Base-by-base conservation (phyloP, 108 stramenopile species). In the Cylindrotheca fusiformis region DNA sequence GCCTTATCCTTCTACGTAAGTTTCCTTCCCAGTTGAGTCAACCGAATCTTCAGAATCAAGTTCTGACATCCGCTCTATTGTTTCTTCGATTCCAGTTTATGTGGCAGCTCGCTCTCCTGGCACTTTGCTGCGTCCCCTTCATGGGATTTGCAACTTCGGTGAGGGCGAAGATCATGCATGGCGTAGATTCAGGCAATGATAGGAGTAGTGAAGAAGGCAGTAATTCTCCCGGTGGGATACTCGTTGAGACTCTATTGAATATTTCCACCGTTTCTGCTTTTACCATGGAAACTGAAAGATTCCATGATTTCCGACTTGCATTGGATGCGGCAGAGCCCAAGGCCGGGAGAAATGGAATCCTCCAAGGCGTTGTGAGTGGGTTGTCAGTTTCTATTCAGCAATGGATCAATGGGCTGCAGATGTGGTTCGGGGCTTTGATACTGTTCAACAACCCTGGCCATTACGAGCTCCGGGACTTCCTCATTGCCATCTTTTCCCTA, bases 181-280 rank as follows among this genome's bases (percentile, higher is more conserved):
- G 36, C 6, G 36, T 10, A 14, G 36, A 41, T 14, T 10, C 36
- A 10, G 14, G 14, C 36, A 14, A 41, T 41, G 36, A 14, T 41
- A 14, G 14, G 26, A 44, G 50, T n/a, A n/a, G n/a, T n/a, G n/a
- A n/a, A 50, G 86, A 83, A 45, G 81, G 74, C 60, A 31, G 29
- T 23, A 67, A 76, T 28, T 74, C 66, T 50, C 86, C 90, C 29
- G 84, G 90, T 24, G 86, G 79, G 32, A 84, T 91, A 28, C 56
- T 83, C 14, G 72, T 88, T 2, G 90, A 91, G 69, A 86, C 86
- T 2, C 58, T 91, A 26, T 58, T 85, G 23, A 91, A 87, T 64
- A 91, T 91, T 48, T 72, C 80, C 5, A 91, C 90, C 25, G 86
- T 91, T 12, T 71, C 86, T 4, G 79, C 90, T 0, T 48, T 91